These are phyloP conservation scores for Erythrophleum ivorense DNA, from an alignment of 331 rosid genomes.

Conservation along the genomic window DNA sequence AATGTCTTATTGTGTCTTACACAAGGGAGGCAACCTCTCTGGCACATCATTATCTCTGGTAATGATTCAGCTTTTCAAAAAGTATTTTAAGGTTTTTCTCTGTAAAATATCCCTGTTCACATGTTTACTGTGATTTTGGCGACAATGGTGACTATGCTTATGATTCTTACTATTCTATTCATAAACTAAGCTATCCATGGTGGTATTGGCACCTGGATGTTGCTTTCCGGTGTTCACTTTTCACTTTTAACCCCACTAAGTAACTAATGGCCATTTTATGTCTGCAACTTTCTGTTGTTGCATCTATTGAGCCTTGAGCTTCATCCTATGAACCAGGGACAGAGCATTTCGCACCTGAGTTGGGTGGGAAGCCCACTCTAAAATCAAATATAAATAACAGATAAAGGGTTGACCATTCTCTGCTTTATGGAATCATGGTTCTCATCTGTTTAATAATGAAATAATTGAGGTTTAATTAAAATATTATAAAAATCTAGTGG, in stretches of 20 bases:
- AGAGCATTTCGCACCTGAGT: slow-evolving; percentile 20
- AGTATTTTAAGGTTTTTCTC: slow-evolving; percentile 40
- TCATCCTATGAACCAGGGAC: slow-evolving; percentile 35
- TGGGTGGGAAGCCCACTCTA: slow-evolving; percentile 24
- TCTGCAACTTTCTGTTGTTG: background rate
- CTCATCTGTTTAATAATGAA: slow-evolving; percentile 24
- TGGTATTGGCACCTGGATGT: slow-evolving; percentile 21
- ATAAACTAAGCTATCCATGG: slow-evolving; percentile 38
- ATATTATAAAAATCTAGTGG: slow-evolving; percentile 22
- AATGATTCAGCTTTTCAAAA: slow-evolving; percentile 45
- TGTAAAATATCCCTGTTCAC: slow-evolving; percentile 35
- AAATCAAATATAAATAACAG: slow-evolving; percentile 11
- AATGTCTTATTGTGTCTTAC: background rate
- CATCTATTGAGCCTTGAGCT: slow-evolving; percentile 21
- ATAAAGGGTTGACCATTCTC: slow-evolving; percentile 14
- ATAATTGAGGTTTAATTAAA: slow-evolving; percentile 39
- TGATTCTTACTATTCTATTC: slow-evolving; percentile 47
- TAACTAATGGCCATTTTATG: slow-evolving; percentile 18
- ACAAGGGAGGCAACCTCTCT: slow-evolving; percentile 50
- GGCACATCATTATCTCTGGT: slow-evolving; percentile 24
- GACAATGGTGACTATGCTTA: slow-evolving; percentile 57
- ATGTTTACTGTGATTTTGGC: slow-evolving; percentile 67
- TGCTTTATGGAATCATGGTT: slow-evolving; percentile 9
- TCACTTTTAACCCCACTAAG: slow-evolving; percentile 34
- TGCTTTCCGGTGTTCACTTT: slow-evolving; percentile 32